Base-by-base conservation (phyloP, 2,329 filamentous ascomycete genomes). In the Thermomyces lanuginosus region DNA sequence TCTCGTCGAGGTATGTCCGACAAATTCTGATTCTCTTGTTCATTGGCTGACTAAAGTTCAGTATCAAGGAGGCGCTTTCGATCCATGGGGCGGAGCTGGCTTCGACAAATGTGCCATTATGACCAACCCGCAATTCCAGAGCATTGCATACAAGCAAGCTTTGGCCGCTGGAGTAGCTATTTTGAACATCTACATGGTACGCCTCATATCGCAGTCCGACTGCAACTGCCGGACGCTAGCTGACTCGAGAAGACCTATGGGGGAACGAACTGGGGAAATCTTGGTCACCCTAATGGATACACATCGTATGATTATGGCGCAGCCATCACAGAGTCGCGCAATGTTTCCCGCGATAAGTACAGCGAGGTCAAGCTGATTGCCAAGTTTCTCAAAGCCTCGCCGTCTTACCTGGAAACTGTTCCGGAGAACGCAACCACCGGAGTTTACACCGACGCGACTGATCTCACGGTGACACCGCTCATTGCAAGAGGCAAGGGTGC, bases 251-350 rank as follows among this genome's bases (percentile, higher is more conserved):
- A 68, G 66, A 72, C 66, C 1, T 79, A 65, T 37, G 80, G 80
- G 8, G 80, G 79, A 4, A 84, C 79, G 0, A 89, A 86, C 44
- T 86, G 79, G 80, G 79, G 79, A 0, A 84, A 82, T 35, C 49
- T 81, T 4, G 76, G 78, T 0, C 69, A 81, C 37, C 63, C 73
- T 6, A 72, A 70, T 7, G 70, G 64, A 2, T 73, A 73, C 33
- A 72, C 66, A 0, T 64, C 59, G 3, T 73, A 73, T 40, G 68
- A 74, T 39, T 73, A 72, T 38, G 64, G 66, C 4, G 60, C 70
- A 4, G 56, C 62, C 5, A 80, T 86, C 27, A 62, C 64, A 1
- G 80, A 89, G 43, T 71, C 78, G 21, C 64, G 79, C 13, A 64
- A 64, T 1, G 57, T 86, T 3, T 54, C 62, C 15, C 65, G 77